These are phyloP conservation scores for Macaranga tanarius DNA, from an alignment of 441 rosid genomes.

Conservation along the genomic window DNA sequence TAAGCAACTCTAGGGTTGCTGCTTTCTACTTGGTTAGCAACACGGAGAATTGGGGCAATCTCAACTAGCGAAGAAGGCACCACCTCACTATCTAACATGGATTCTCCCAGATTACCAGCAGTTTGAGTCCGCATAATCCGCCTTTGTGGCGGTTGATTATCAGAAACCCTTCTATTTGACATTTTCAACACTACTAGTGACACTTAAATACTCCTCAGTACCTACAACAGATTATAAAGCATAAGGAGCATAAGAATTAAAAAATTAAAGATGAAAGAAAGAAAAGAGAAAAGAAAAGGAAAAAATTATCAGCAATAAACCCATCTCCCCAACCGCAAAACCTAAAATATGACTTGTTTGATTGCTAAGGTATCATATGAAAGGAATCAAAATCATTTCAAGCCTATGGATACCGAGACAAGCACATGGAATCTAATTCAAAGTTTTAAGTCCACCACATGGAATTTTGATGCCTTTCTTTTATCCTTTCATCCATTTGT, in stretches of 20 bases:
- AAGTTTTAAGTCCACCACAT: neutral
- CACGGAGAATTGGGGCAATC: slow-evolving; percentile 99
- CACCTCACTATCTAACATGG: slow-evolving; percentile 88
- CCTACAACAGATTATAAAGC: slow-evolving; percentile 19
- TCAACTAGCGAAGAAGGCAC: slow-evolving; percentile 92
- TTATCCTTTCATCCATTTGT: neutral
- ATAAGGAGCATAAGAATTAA: neutral
- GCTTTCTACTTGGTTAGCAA: slow-evolving; percentile 93
- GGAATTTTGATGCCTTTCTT: neutral
- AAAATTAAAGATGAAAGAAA: neutral
- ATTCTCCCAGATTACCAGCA: slow-evolving; percentile 84
- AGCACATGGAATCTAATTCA: neutral
- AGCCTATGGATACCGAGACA: neutral
- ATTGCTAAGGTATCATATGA: neutral
- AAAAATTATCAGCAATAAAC: neutral
- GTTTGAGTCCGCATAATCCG: slow-evolving; percentile 83
- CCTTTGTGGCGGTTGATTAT: slow-evolving; percentile 34
- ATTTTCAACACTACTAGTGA: slow-evolving; percentile 13
- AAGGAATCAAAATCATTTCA: neutral
- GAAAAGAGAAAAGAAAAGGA: slow-evolving; percentile 5
- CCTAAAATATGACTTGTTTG: neutral
- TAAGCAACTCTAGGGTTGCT: slow-evolving; percentile 94
- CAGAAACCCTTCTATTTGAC: slow-evolving; percentile 32
- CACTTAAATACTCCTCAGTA: slow-evolving; percentile 11
- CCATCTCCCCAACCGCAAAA: neutral